Base-by-base conservation (phyloP, 805 yeast genomes). In the Saccharomycopsis fibuligera region DNA sequence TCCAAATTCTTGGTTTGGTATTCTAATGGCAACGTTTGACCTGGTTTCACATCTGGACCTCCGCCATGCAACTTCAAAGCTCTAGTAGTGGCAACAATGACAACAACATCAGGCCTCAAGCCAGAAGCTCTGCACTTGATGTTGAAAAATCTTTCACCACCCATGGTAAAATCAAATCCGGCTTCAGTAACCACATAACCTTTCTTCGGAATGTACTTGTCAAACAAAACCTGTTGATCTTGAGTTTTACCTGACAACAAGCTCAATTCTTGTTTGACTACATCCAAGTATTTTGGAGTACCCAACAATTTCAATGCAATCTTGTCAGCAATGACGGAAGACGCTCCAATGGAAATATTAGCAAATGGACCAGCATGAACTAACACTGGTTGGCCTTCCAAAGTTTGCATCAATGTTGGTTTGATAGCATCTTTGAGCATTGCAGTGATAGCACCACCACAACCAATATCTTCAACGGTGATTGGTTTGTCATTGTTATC, bases 291-390 rank as follows among this genome's bases (percentile, higher is more conserved):
- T 37, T 71, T 68, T 46, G 73, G 75, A 31, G 78, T 71, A 59
- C 93, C 93, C 16, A 95, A 89, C 58, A 91, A 78, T 69, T 91
- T 89, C 62, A 91, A 74, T 4, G 96, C 99, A 68, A 91, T 78
- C 65, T 81, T 81, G 65, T 91, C 99, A 49, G 98, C 97, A 49
- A 91, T 70, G 16, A 91, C 90, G 10, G 97, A 90, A 31, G 91
- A 86, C 12, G 97, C 96, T 59, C 99, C 99, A 63, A 91, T 91
- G 30, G 96, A 86, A 56, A 91, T 91, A 69, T 91, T 91, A 57
- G 98, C 98, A 66, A 91, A 91, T 25, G 98, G 98, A 55, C 98
- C 98, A 36, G 97, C 97, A 64, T 91, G 98, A 17, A 91, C 96
- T 61, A 91, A 81, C 23, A 91, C 98, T 4, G 98, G 98, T 5